Evolutionary conservation across 331 rosid genomes (phyloP).

Genomic region (Malus hybrid): DNA sequence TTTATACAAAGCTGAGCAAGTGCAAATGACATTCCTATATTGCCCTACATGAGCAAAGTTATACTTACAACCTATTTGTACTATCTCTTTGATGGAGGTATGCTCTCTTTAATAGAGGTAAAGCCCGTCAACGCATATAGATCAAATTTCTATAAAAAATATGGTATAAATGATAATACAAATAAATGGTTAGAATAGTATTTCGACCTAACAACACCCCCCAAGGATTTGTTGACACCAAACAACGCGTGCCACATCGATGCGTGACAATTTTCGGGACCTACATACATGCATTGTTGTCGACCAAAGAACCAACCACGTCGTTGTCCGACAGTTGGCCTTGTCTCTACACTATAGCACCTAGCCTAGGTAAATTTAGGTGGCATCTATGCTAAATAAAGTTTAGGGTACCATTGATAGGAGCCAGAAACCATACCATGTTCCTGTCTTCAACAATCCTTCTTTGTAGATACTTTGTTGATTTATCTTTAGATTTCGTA

Average conservation of each 20-base stretch:
- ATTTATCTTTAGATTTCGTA: background rate
- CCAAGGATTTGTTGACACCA: background rate
- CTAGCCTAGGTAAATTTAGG: background rate
- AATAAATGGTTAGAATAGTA: no score
- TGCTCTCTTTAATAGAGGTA: no score
- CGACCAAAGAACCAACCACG: background rate
- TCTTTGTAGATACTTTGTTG: background rate
- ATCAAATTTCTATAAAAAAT: fast-evolving
- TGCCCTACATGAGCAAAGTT: no score
- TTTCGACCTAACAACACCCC: no score
- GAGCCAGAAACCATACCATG: conserved; percentile 10
- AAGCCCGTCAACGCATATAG: fast-evolving
- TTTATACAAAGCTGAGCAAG: no score
- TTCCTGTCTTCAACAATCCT: background rate
- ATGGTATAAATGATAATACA: no score
- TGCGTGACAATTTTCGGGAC: background rate
- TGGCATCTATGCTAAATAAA: conserved; percentile 1
- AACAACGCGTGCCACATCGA: background rate
- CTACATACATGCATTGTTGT: background rate
- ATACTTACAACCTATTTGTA: no score
- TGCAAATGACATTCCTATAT: no score
- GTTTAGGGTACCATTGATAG: background rate
- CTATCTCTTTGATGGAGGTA: fast-evolving
- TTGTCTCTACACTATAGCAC: background rate
- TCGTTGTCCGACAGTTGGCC: background rate